A percentile compares a stretch with the other conserved stretches of the same genome.
Conservation (phyloP, 2,329 filamentous ascomycete genomes). For the Cercospora sesami region DNA sequence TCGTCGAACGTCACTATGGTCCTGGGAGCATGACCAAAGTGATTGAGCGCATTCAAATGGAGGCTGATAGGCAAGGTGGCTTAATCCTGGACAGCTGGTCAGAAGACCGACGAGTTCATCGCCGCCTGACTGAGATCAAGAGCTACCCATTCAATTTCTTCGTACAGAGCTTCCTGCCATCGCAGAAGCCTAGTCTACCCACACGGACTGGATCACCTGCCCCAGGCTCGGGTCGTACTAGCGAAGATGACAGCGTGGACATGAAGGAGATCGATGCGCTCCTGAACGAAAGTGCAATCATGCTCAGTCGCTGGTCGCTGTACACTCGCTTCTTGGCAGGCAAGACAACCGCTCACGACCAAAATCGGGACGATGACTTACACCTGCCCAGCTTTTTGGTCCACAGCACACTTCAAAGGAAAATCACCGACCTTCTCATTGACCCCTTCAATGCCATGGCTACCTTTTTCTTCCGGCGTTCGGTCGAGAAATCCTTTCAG, state of each 20-base stretch:
- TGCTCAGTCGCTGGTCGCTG: slow-evolving; percentile 90
- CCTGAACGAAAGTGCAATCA: slow-evolving; percentile 82
- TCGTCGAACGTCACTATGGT: slow-evolving; percentile 94
- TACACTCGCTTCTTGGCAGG: slow-evolving; percentile 86
- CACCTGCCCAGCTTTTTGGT: slow-evolving; percentile 70
- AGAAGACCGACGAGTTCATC: slow-evolving; percentile 80
- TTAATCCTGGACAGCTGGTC: slow-evolving; percentile 95
- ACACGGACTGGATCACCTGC: slow-evolving; percentile 73
- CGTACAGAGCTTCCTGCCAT: slow-evolving; percentile 85
- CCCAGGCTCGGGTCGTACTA: slow-evolving; percentile 57
- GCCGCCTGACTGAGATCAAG: slow-evolving; percentile 90
- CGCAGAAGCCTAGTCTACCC: slow-evolving; percentile 63
- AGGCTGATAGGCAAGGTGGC: slow-evolving; percentile 93
- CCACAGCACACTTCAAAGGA: slow-evolving; percentile 77
- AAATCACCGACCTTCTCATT: slow-evolving; percentile 71
- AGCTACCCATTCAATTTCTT: slow-evolving; percentile 97
- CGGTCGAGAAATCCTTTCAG: slow-evolving; percentile 96
- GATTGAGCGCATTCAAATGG: slow-evolving; percentile 86
- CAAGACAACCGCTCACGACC: slow-evolving; percentile 61
- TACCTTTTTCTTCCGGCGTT: slow-evolving; percentile 93
- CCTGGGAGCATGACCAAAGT: slow-evolving; percentile 90
- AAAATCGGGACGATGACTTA: slow-evolving; percentile 45
- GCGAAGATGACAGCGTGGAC: slow-evolving; percentile 89
- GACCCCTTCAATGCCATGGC: slow-evolving; percentile 88
- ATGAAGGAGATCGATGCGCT: slow-evolving; percentile 94